These are phyloP conservation scores for Kalmusia sp. DNA, from an alignment of 2,329 filamentous ascomycete genomes.

Conservation along the genomic window DNA sequence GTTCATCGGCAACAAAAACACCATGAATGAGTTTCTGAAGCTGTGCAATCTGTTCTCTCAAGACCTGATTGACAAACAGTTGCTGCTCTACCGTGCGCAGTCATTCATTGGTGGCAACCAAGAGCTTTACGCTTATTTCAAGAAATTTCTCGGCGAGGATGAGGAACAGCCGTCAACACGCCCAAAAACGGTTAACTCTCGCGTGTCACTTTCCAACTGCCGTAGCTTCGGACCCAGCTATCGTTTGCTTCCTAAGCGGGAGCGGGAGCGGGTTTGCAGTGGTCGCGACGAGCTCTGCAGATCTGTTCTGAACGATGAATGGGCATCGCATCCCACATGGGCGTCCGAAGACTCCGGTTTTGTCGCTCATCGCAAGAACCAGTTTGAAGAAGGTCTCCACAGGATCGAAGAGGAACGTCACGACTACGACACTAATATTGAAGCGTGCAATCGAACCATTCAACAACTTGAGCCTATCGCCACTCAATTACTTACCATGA, in stretches of 20 bases:
- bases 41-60: conserved; percentile 95
- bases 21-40: conserved; percentile 95
- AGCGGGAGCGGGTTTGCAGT: conserved; percentile 89
- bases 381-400: conserved; percentile 91
- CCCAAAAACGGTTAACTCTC: conserved; percentile 75
- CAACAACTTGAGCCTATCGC: conserved; percentile 94
- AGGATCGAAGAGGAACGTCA: conserved; percentile 97
- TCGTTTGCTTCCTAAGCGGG: conserved; percentile 85
- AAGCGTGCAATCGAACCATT: conserved; percentile 92
- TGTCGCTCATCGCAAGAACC: conserved; percentile 96
- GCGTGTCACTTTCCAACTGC: conserved; percentile 94
- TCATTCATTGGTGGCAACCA: conserved; percentile 87
- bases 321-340: conserved; percentile 99
- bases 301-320: conserved; percentile 93
- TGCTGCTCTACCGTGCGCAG: conserved; percentile 81
- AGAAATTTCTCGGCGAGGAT: conserved; percentile 79
- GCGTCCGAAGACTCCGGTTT: conserved; percentile 98
- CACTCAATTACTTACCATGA: conserved; percentile 85
- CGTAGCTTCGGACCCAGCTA: conserved; percentile 96
- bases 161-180: conserved; percentile 56
- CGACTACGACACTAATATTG: conserved; percentile 98
- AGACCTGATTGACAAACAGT: conserved; percentile 85
- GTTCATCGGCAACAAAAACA: conserved; percentile 88
- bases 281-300: conserved; percentile 95
- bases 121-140: conserved; percentile 90